Evolutionary conservation across 345 rosid species (phyloP), one percentile per base, ranked within the genome.

Genomic region (Pistacia atlantica): DNA sequence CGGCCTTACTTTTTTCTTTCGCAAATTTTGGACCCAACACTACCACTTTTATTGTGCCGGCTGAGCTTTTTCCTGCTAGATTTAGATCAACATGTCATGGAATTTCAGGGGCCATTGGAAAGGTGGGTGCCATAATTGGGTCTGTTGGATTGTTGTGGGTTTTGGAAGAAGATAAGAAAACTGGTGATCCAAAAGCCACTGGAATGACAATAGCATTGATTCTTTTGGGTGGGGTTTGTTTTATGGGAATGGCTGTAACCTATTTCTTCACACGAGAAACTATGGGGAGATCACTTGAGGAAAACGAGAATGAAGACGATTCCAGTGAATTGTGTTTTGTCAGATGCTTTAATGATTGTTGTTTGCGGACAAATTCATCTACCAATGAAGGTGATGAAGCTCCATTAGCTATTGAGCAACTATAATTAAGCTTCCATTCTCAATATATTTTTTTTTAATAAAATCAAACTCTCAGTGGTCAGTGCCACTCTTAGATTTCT

Each of bases 71-170:
- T 54, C 98, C 98, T 2, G 91, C 98, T 0, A 86, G 98, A 79
- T 89, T 93, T 54, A 84, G 98, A 75, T 82, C 97, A 3, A 93
- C 95, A 2, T 93, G 98, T 77, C 95, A 93, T 37, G 98, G 93
- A 48, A 85, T 93, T 33, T 80, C 97, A 0, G 98, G 90, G 46
- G 95, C 98, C 0, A 38, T 74, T 9, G 98, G 98, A 67, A 93
- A 91, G 81, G 60, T 88, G 0, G 98, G 98, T 11, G 97, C 98
- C 0, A 82, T 91, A 42, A 79, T 90, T 45, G 98, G 97, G 4
- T 78, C 90, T 0, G 78, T 93, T 1, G 95, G 88, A 38, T 84
- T 93, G 64, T 62, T 85, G 52, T 88, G 85, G 93, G 91, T 88
- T 49, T 79, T 89, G 17, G 64, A n/a, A 3, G 52, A 74, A 0